phyloP scores from a whole-genome alignment of 1,284 basidiomycete species.

The Naganishia liquefaciens region DNA sequence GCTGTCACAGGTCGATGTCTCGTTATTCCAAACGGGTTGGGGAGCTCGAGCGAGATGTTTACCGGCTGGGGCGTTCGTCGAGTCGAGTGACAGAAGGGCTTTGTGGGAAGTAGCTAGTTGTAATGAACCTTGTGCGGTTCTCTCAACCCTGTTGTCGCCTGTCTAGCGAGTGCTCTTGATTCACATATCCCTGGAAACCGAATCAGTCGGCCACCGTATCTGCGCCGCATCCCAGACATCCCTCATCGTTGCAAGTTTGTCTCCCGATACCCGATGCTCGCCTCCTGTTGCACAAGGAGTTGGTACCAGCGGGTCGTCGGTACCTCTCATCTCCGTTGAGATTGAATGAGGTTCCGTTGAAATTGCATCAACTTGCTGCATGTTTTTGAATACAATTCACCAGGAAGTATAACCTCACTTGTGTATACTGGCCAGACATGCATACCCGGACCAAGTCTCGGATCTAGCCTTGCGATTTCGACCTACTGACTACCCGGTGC shows the following conservation, averaged over 20 bases:
- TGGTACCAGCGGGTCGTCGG: neutral
- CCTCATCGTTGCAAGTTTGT: neutral
- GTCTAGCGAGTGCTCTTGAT: constrained; percentile 17
- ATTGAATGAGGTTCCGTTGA: too few species aligned
- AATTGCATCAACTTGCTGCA: too few species aligned
- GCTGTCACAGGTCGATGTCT: neutral
- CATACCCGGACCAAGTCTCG: too few species aligned
- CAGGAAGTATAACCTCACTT: too few species aligned
- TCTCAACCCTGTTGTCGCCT: neutral
- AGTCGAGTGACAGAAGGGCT: neutral
- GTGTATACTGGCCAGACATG: too few species aligned
- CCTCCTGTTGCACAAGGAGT: neutral
- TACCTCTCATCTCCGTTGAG: neutral
- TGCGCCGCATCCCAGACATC: too few species aligned
- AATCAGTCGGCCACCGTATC: neutral
- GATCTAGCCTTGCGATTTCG: too few species aligned
- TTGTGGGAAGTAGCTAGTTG: constrained; percentile 13
- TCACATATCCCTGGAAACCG: constrained; percentile 21
- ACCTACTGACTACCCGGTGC: too few species aligned
- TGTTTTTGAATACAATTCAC: too few species aligned
- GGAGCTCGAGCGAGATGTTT: constrained; percentile 20
- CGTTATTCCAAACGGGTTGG: constrained; percentile 23
- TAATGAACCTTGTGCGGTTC: constrained; percentile 16
- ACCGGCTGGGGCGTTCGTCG: constrained; percentile 1
- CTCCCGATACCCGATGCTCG: neutral